These are phyloP conservation scores for Cyclotella atomus DNA, from an alignment of 108 stramenopile genomes.

Conservation along the genomic window DNA sequence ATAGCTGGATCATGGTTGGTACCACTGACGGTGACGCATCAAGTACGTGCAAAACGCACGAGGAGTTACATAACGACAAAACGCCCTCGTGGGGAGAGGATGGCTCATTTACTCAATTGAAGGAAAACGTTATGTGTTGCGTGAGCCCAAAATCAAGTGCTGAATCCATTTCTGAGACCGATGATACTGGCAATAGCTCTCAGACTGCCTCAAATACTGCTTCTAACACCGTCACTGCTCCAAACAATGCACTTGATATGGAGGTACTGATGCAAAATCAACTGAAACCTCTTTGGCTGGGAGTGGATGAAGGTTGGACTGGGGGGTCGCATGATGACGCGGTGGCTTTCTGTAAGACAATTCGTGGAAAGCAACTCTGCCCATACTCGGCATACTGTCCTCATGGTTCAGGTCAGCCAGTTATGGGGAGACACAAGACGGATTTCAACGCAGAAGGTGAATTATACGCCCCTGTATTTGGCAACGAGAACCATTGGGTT, in stretches of 20 bases:
- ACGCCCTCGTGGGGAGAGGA: constrained; percentile 1
- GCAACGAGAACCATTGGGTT: constrained; percentile 3
- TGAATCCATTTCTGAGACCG: background rate
- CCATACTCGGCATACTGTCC: constrained; percentile 38
- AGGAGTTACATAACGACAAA: background rate
- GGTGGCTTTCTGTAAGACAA: constrained; percentile 4
- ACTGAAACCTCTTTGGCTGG: constrained; percentile 16
- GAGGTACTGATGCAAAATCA: background rate
- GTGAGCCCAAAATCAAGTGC: background rate
- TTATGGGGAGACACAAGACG: constrained; percentile 20
- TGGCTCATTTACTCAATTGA: constrained; percentile 2
- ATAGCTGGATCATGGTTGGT: constrained; percentile 26
- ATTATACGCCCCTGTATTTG: constrained; percentile 33
- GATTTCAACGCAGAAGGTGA: constrained; percentile 30
- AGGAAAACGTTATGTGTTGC: constrained; percentile 18
- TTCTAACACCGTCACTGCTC: background rate
- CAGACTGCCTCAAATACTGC: background rate
- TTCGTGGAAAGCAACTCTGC: constrained; percentile 14
- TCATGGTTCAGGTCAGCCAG: constrained; percentile 14
- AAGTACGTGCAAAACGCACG: constrained; percentile 17
- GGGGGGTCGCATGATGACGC: constrained; percentile 24
- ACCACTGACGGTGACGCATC: constrained; percentile 6
- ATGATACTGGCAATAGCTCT: background rate
- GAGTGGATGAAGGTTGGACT: constrained; percentile 16
- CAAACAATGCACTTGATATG: background rate